Conservation (phyloP, 2,329 filamentous ascomycete genomes). For the Teratosphaeria pseudoeucalypti region DNA sequence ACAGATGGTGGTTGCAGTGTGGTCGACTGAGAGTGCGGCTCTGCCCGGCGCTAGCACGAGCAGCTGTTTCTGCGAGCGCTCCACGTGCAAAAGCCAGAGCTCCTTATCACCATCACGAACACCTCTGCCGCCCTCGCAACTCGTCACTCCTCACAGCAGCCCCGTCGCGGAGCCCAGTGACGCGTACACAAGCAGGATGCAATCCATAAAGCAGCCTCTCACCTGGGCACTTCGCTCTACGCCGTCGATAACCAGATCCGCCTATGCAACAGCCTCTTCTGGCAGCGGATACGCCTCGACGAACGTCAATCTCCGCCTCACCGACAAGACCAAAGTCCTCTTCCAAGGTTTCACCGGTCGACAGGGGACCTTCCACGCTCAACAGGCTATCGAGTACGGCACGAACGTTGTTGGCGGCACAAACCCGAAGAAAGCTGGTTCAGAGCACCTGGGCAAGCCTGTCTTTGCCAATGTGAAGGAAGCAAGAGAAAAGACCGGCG, state of each 20-base stretch:
- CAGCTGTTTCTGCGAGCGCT: neutral
- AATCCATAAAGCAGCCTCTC: constrained; percentile 41
- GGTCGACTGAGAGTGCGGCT: neutral
- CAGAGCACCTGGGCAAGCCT: constrained; percentile 77
- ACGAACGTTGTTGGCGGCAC: constrained; percentile 97
- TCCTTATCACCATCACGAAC: neutral
- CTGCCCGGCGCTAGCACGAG: neutral
- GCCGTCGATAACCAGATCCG: constrained; percentile 48
- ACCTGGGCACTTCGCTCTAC: constrained; percentile 57
- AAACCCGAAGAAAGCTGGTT: constrained; percentile 96
- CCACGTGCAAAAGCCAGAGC: too few species aligned
- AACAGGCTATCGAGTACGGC: constrained; percentile 97
- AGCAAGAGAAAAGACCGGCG: constrained; percentile 80
- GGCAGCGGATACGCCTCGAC: constrained; percentile 26
- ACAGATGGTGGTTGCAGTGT: neutral
- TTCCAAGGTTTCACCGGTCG: constrained; percentile 91
- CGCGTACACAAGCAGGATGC: constrained; percentile 1
- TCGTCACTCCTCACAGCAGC: neutral
- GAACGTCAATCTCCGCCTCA: constrained; percentile 72
- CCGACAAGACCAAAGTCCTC: constrained; percentile 82
- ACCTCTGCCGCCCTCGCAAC: neutral
- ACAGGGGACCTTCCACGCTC: constrained; percentile 74
- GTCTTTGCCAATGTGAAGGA: constrained; percentile 87
- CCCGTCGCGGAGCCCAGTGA: neutral
- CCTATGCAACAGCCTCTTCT: constrained; percentile 58